Evolutionary conservation across 257 asterid genomes (phyloP).

Genomic region (Cordia subcordata): DNA sequence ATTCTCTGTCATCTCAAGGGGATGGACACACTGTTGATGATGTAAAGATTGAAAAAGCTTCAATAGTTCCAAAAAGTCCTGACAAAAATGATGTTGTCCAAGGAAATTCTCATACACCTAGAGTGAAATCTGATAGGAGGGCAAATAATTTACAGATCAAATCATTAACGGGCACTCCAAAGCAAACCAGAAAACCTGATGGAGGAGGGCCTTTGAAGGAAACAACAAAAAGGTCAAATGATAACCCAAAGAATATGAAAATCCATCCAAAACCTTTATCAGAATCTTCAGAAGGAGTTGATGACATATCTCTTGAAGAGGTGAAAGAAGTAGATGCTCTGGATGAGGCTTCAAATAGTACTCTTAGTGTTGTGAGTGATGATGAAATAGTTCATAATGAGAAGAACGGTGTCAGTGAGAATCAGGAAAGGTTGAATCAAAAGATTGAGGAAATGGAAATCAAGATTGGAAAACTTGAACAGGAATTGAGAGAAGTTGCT

Average conservation of each 20-base stretch:
- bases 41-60: slow-evolving; percentile 22
- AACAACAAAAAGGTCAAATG: slow-evolving; percentile 30
- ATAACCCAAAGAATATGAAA: slow-evolving; percentile 50
- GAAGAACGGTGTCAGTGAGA: slow-evolving; percentile 36
- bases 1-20: slow-evolving; percentile 69
- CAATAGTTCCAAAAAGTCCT: slow-evolving; percentile 11
- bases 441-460: slow-evolving; percentile 81
- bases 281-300: slow-evolving; percentile 50
- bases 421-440: slow-evolving; percentile 32
- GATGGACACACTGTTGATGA: slow-evolving; percentile 54
- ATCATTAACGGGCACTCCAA: slow-evolving; percentile 35
- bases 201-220: slow-evolving; percentile 11
- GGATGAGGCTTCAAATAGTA: slow-evolving; percentile 45
- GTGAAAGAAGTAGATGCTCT: slow-evolving; percentile 34
- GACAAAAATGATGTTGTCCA: slow-evolving; percentile 29
- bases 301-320: slow-evolving; percentile 23
- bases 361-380: slow-evolving; percentile 41
- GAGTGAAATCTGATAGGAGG: slow-evolving; percentile 38
- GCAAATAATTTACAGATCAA: slow-evolving; percentile 20
- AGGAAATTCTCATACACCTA: slow-evolving; percentile 28
- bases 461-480: slow-evolving; percentile 66
- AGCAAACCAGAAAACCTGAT: slow-evolving; percentile 27
- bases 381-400: slow-evolving; percentile 38
- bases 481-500: slow-evolving; percentile 92
- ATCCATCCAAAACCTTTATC: slow-evolving; percentile 60